A percentile compares a stretch with the other conserved stretches of the same genome.
Evolutionary conservation across 441 rosid species (phyloP).

Genomic region (Brassica balearica): DNA sequence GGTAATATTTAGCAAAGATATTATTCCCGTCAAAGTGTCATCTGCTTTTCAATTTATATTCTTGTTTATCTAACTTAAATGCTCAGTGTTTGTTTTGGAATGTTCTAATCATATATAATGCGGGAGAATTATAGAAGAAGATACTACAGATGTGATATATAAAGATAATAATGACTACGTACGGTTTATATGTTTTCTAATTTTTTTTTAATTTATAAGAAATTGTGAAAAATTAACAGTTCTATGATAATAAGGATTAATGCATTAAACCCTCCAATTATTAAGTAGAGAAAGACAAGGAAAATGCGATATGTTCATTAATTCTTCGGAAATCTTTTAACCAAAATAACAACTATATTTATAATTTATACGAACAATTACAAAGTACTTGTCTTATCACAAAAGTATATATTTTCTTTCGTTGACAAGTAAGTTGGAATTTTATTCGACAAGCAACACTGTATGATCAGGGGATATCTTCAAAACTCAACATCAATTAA

Average conservation of each 20-base stretch:
- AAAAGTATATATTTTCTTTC: slow-evolving; percentile 20
- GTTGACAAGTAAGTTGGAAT: slow-evolving; percentile 27
- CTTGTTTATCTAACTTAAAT: slow-evolving; percentile 34
- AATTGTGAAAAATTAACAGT: neutral
- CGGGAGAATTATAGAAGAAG: slow-evolving; percentile 35
- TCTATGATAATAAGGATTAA: neutral
- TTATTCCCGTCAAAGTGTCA: slow-evolving; percentile 41
- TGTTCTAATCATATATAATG: slow-evolving; percentile 32
- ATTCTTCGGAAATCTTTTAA: too few relatives aligned
- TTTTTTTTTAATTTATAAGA: neutral
- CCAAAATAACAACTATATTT: too few relatives aligned
- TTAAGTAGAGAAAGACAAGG: neutral
- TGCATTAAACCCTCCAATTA: neutral
- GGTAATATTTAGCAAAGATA: slow-evolving; percentile 42
- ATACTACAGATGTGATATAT: neutral
- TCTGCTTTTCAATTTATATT: slow-evolving; percentile 40
- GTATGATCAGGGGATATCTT: slow-evolving; percentile 30
- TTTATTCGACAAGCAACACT: slow-evolving; percentile 38
- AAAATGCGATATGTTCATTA: neutral
- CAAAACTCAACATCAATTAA: slow-evolving; percentile 17
- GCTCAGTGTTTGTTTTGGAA: slow-evolving; percentile 29
- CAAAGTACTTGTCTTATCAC: slow-evolving; percentile 8
- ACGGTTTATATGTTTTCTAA: neutral
- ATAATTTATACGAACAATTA: neutral
- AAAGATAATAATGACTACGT: neutral